A percentile compares a stretch with the other conserved stretches of the same genome.
Evolutionary conservation across 176 grass and related monocot genomes (phyloP).

Genomic region (Avena insularis): DNA sequence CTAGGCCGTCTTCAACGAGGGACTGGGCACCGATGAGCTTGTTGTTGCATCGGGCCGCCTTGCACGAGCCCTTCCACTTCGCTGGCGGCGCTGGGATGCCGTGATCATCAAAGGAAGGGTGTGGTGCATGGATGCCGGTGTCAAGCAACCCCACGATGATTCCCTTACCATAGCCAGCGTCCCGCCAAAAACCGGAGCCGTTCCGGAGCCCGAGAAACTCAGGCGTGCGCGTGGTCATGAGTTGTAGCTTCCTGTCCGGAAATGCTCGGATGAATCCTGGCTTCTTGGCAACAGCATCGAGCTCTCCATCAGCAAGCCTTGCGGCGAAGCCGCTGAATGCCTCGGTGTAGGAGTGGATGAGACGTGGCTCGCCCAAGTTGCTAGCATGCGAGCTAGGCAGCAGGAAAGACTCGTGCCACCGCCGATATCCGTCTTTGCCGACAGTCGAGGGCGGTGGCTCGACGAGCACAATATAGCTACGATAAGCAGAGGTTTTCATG

Average conservation of each 20-base stretch:
- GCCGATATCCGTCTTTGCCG: not conserved
- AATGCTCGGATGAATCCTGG: not conserved
- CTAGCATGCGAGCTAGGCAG: slow-evolving; percentile 3
- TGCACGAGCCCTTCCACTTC: slow-evolving; percentile 40
- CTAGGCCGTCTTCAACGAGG: not conserved
- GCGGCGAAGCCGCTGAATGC: slow-evolving; percentile 52
- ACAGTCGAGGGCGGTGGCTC: not conserved
- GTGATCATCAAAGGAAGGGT: slow-evolving; percentile 21
- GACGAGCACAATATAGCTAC: slow-evolving; percentile 37
- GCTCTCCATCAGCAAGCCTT: slow-evolving; percentile 34
- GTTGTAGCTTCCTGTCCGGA: not conserved
- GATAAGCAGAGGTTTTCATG: not conserved
- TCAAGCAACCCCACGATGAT: slow-evolving; percentile 59
- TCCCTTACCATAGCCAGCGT: slow-evolving; percentile 37
- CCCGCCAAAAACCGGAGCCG: slow-evolving; percentile 11
- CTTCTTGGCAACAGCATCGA: slow-evolving; percentile 37
- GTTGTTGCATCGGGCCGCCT: not conserved
- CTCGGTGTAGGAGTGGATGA: slow-evolving; percentile 51
- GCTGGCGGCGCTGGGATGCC: not conserved
- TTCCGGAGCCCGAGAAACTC: not conserved
- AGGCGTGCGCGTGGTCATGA: slow-evolving; percentile 53
- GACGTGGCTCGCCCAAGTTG: slow-evolving; percentile 22
- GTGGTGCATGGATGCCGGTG: slow-evolving; percentile 37
- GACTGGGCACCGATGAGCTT: not conserved
- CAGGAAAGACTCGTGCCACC: slow-evolving; percentile 56